Percentiles rank a stretch among this genome's conserved stretches.
Conservation (phyloP, 2,329 filamentous ascomycete genomes). For the Chaetomium strumarium region DNA sequence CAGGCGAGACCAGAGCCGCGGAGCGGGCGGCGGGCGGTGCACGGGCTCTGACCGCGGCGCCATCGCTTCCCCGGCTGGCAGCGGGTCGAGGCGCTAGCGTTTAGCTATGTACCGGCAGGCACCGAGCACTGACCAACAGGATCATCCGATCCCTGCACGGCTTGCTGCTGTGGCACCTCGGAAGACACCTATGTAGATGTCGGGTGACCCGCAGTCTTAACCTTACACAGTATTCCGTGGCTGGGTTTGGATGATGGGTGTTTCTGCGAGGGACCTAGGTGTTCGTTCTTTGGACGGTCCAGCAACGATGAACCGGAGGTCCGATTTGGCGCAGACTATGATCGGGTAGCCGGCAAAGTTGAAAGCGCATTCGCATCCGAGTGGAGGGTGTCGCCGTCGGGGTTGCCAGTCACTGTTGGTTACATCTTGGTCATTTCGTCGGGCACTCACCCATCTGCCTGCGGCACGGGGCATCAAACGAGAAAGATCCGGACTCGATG, state of each 20-base stretch:
- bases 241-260: too few relatives aligned
- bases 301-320: not conserved
- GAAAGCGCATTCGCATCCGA: not conserved
- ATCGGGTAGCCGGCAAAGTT: not conserved
- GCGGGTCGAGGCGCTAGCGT: not conserved
- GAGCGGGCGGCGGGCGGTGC: slow-evolving; percentile 36
- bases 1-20: slow-evolving; percentile 44
- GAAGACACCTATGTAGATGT: too few relatives aligned
- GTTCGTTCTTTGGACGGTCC: not conserved
- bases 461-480: not conserved
- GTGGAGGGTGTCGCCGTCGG: slow-evolving; percentile 1
- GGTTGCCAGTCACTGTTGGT: not conserved
- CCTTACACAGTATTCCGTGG: too few relatives aligned
- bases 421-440: not conserved
- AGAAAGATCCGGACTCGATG: not conserved
- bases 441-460: not conserved
- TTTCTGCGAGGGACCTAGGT: too few relatives aligned
- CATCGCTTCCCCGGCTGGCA: slow-evolving; percentile 24
- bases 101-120: slow-evolving; percentile 9
- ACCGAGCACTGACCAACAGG: slow-evolving; percentile 5
- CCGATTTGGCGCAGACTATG: not conserved
- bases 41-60: slow-evolving; percentile 32
- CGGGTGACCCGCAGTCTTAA: too few relatives aligned
- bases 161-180: not conserved
- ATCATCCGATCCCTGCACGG: not conserved